Base-by-base conservation (phyloP, 2,329 filamentous ascomycete species). In the Pseudonectria buxi region DNA sequence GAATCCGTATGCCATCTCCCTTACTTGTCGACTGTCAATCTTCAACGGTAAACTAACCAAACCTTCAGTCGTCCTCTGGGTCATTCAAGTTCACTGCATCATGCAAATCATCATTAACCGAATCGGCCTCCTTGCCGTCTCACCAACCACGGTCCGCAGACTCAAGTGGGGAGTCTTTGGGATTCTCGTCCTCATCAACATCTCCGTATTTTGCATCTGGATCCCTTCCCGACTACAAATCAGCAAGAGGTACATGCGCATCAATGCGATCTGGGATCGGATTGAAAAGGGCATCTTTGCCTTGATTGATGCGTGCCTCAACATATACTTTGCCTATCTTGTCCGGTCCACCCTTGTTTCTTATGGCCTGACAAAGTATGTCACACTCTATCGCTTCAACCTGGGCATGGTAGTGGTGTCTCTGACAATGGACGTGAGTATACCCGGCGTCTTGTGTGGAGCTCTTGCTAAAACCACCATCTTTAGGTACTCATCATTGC, bases 91-190 rank as follows among this genome's bases (percentile, higher is more conserved):
- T 3, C 53, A 56, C 32, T 59, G 68, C 15, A 54, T 72, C 2
- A 64, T 71, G 54, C 68, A 71, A 48, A 72, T 72, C 37, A 71
- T 72, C 47, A 64, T 71, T 46, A 73, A 72, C 41, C 64, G 69
- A 25, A 64, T 71, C 15, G 56, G 63, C 2, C 58, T 72, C 22
- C 60, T 72, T 28, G 59, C 67, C 14, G 55, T 62, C 12, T 55
- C 65, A 30, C 57, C 54, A 4, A 51, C 41, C 2, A 61, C 61
- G 6, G 58, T 63, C 4, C 37, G 42, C 3, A 54, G 51, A 11
- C 45, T 73, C 16, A 71, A 71, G 44, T 69, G 64, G 62, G 55
- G 56, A 1, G 61, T 64, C 10, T 57, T 68, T 7, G 24, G 47
- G 12, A 24, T 68, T 14, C 63, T 72, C 26, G 62, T 58, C 4